Percentiles rank a stretch among this genome's conserved stretches.
phyloP scores from a whole-genome alignment of 225 moss, liverwort and hornwort genomes.

The Polytrichum commune region DNA sequence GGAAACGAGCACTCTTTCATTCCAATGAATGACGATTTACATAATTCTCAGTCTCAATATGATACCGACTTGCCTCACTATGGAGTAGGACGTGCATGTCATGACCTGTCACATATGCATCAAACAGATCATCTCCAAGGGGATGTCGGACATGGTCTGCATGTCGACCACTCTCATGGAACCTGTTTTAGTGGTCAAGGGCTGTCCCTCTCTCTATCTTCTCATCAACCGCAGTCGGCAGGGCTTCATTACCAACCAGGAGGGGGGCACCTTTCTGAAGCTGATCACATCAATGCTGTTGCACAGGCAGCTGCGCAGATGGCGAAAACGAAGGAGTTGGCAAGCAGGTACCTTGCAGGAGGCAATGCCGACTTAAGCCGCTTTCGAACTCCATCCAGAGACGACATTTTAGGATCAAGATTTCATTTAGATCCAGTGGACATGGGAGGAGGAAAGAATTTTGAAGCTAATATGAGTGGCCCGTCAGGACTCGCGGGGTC shows the following conservation, averaged over 20 bases:
- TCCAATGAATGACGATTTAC: constrained; percentile 51
- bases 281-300: constrained; percentile 29
- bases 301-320: constrained; percentile 51
- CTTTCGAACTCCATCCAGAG: constrained; percentile 48
- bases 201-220: constrained; percentile 63
- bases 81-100: constrained; percentile 26
- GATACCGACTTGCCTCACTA: constrained; percentile 42
- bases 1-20: constrained; percentile 69
- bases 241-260: constrained; percentile 31
- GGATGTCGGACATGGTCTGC: constrained; percentile 33
- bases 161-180: constrained; percentile 41
- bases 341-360: constrained; percentile 37
- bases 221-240: constrained; percentile 53
- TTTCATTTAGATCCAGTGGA: constrained; percentile 30
- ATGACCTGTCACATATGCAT: constrained; percentile 38
- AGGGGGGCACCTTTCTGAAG: constrained; percentile 39
- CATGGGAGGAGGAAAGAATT: constrained; percentile 19
- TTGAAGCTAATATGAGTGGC: constrained; percentile 17
- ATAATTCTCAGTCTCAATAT: constrained; percentile 41
- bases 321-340: constrained; percentile 53
- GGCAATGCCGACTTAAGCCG: constrained; percentile 51
- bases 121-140: constrained; percentile 38
- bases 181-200: constrained; percentile 49
- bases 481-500: constrained; percentile 15
- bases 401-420: constrained; percentile 28